Percentiles rank a stretch among this genome's conserved stretches.
These are phyloP conservation scores for Pachyrhizus erosus DNA, from an alignment of 306 rosid species.

Conservation along the genomic window DNA sequence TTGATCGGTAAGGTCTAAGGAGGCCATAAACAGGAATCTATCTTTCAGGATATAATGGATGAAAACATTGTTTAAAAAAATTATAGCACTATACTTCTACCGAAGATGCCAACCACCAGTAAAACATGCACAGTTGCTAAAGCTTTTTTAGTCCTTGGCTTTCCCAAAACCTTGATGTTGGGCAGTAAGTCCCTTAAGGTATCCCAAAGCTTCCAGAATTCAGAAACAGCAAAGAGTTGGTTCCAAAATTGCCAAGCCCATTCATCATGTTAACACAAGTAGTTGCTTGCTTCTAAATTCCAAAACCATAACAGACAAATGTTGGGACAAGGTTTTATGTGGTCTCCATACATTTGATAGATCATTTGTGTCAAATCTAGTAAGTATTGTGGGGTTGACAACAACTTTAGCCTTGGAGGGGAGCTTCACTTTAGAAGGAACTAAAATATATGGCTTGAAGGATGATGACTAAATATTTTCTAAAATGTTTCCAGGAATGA, in stretches of 20 bases:
- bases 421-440: conserved; percentile 13
- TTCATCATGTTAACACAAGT: too few species aligned
- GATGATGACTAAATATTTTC: not conserved
- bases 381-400: not conserved
- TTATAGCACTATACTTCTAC: not conserved
- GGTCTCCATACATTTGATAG: not conserved
- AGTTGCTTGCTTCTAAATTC: not conserved
- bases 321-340: not conserved
- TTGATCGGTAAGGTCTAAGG: not conserved
- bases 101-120: not conserved
- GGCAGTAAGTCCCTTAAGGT: not conserved
- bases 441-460: not conserved
- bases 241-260: not conserved
- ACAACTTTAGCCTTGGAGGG: not conserved
- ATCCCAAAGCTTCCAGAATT: not conserved
- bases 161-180: not conserved
- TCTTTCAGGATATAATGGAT: not conserved
- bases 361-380: not conserved
- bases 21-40: not conserved
- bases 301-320: conserved; percentile 1
- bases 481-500: not conserved
- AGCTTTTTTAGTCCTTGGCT: not conserved
- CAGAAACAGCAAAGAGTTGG: not conserved
- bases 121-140: not conserved
- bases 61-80: not conserved